Base-by-base conservation (phyloP, 202 grass and related monocot genomes). In the Setaria italica region DNA sequence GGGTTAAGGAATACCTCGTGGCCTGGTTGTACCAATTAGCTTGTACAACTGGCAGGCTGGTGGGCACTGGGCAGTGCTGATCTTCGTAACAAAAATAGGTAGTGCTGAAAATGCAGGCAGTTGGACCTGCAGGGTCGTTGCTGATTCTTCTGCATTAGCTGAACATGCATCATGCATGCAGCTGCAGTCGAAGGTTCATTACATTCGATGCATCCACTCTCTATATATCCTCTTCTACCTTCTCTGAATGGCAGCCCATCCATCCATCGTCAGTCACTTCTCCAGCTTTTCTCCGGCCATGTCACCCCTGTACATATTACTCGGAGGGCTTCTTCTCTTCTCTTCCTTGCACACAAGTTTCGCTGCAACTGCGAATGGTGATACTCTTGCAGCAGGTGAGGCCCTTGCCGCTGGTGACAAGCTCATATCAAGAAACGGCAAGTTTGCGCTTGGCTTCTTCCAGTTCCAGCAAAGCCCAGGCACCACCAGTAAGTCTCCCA, bases 361-460 rank as follows among this genome's bases (percentile, higher is more conserved):
- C 0, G 70, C 45, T 16, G 21, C 70, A 72, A 50, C 70, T 4
- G 6, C 12, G 0, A 71, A 8, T 11, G 8, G 46, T 17, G 25
- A 72, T 17, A 50, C 69, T 72, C 45, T 72, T 72, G 69, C 6
- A 3, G 21, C 42, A 3, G 69, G 69, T 16, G 69, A 72, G 45
- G 45, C 45, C 45, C 69, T 72, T 15, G 45, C 12, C 6, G 45
- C 9, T 4, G 45, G 69, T 0, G 69, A 72, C 42, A 72, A 72
- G 43, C 69, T 72, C 1, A 7, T 49, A 21, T 72, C 69, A 72
- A 72, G 43, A 13, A 72, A 72, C 13, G 69, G 43, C 43, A 72
- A 72, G n/a, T 72, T 72, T 9, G 43, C 43, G n/a, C 69, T 72
- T 0, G 69, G 69, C 43, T 72, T 72, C 69, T 72, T 72, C 69